These are phyloP conservation scores for Tolypocladium tropicale DNA, from an alignment of 2,329 filamentous ascomycete species.

Conservation along the genomic window DNA sequence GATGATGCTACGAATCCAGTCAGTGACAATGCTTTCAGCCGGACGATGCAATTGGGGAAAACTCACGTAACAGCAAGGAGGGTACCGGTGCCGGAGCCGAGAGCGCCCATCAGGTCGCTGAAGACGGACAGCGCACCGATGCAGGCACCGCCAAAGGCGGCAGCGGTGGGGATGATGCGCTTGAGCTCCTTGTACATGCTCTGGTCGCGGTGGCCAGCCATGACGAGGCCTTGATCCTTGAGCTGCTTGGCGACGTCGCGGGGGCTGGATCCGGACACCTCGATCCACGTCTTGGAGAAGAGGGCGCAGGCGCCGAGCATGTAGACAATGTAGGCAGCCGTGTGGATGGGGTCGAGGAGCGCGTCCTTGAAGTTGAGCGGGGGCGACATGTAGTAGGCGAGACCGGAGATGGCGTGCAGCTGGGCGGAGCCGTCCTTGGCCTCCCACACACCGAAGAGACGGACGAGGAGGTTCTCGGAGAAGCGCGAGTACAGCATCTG, in stretches of 20 bases:
- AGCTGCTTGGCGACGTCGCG: slow-evolving; percentile 98
- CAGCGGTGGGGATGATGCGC: slow-evolving; percentile 96
- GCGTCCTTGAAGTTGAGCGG: slow-evolving; percentile 96
- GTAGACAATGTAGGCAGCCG: slow-evolving; percentile 87
- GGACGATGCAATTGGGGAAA: slow-evolving; percentile 14
- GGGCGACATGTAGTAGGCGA: slow-evolving; percentile 99
- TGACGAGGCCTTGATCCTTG: slow-evolving; percentile 98
- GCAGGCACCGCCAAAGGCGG: slow-evolving; percentile 96
- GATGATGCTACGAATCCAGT: slow-evolving; percentile 63
- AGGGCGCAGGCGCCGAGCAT: slow-evolving; percentile 96
- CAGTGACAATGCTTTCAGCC: background rate
- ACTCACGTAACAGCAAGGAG: slow-evolving; percentile 96
- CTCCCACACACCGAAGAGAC: slow-evolving; percentile 97
- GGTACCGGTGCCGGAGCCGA: slow-evolving; percentile 95
- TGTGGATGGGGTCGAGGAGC: slow-evolving; percentile 93
- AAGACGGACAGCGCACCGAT: slow-evolving; percentile 95
- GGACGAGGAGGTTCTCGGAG: slow-evolving; percentile 96
- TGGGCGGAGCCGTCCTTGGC: slow-evolving; percentile 91
- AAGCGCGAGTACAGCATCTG: slow-evolving; percentile 99
- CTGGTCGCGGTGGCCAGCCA: slow-evolving; percentile 99
- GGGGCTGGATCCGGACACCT: slow-evolving; percentile 95
- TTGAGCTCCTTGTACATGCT: slow-evolving; percentile 99
- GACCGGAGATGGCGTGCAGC: slow-evolving; percentile 84
- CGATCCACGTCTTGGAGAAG: slow-evolving; percentile 99
- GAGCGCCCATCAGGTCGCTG: slow-evolving; percentile 89